Base-by-base conservation (phyloP, 2,329 filamentous ascomycete genomes). In the Exophiala sideris region DNA sequence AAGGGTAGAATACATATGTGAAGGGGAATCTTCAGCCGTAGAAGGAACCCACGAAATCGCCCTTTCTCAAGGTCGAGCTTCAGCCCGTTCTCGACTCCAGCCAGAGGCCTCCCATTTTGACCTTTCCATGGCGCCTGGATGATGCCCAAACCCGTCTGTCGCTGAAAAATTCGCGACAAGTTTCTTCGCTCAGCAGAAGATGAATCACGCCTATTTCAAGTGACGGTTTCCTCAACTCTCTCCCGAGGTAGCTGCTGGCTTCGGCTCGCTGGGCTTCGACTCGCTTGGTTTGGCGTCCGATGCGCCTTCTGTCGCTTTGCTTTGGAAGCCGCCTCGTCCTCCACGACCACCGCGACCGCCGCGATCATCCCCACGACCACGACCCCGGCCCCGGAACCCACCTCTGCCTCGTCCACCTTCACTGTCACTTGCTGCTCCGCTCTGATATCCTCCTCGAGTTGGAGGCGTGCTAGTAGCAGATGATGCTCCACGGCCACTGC, bases 341-440 rank as follows among this genome's bases (percentile, higher is more conserved):
- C 78, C 75, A 20, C 79, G 74, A 11, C 78, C 74, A 14, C 81
- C 79, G 10, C 81, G 75, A 32, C 75, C 77, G 12, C 82, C 82
- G 44, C 82, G 73, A 47, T 78, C 79, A 59, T 77, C 73, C 55
- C 81, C 77, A 57, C 79, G 73, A 57, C 77, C 74, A 58, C 81
- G 76, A 57, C 78, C 86, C 67, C 85, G 87, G 51, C 74, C 73
- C 60, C 81, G 75, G 64, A 80, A 77, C 16, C 75, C 75, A 35
- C 76, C 76, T 44, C 79, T 78, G 24, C 79, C 79, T 50, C 81
- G 79, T 56, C 89, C 86, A 60, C 79, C 77, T 66, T 91, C 88
- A 63, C 86, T 88, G 67, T 87, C 85, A 56, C 86, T 91, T 54
- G 89, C 89, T 49, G 85, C 88, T 51, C 87, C 88, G 67, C 90